phyloP scores from a whole-genome alignment of 2,329 filamentous ascomycete genomes.

The Ophiocordyceps robertsii region DNA sequence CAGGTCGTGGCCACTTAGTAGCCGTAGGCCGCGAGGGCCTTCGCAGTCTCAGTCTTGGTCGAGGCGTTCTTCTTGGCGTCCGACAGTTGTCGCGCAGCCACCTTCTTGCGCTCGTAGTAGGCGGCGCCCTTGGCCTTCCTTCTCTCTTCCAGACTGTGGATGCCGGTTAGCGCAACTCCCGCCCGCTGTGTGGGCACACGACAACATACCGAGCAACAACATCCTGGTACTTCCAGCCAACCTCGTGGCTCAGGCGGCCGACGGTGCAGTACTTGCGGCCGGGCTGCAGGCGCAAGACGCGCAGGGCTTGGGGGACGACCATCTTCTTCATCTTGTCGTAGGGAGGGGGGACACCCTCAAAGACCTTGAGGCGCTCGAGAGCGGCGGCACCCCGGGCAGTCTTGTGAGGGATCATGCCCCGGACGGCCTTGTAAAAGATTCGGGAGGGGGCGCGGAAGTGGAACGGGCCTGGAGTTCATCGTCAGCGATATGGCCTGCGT shows the following conservation, averaged over 20 bases:
- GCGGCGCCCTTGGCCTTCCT: slow-evolving; percentile 98
- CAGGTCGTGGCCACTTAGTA: slow-evolving; percentile 50
- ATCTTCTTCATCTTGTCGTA: slow-evolving; percentile 99
- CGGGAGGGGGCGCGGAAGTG: slow-evolving; percentile 98
- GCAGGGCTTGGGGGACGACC: slow-evolving; percentile 95
- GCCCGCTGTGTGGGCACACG: background rate
- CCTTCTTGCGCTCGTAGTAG: slow-evolving; percentile 99
- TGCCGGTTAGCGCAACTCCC: slow-evolving; percentile 6
- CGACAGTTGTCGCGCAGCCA: slow-evolving; percentile 74
- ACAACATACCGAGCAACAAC: slow-evolving; percentile 84
- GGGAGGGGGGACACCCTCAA: slow-evolving; percentile 96
- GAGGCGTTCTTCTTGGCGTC: slow-evolving; percentile 88
- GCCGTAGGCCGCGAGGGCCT: slow-evolving; percentile 79
- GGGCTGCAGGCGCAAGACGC: slow-evolving; percentile 92
- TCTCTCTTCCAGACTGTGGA: slow-evolving; percentile 84
- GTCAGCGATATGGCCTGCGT: slow-evolving; percentile 20
- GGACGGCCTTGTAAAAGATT: slow-evolving; percentile 99
- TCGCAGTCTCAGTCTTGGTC: slow-evolving; percentile 74
- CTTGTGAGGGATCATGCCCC: slow-evolving; percentile 99
- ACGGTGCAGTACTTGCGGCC: slow-evolving; percentile 99
- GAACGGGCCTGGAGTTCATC: slow-evolving; percentile 64
- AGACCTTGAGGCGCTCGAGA: slow-evolving; percentile 97
- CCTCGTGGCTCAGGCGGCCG: slow-evolving; percentile 93
- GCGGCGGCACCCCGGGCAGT: slow-evolving; percentile 93
- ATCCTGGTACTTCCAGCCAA: slow-evolving; percentile 99